Evolutionary conservation across 116 monocot species (phyloP), one percentile per base, ranked within the genome.

Genomic region (Cymodocea nodosa): DNA sequence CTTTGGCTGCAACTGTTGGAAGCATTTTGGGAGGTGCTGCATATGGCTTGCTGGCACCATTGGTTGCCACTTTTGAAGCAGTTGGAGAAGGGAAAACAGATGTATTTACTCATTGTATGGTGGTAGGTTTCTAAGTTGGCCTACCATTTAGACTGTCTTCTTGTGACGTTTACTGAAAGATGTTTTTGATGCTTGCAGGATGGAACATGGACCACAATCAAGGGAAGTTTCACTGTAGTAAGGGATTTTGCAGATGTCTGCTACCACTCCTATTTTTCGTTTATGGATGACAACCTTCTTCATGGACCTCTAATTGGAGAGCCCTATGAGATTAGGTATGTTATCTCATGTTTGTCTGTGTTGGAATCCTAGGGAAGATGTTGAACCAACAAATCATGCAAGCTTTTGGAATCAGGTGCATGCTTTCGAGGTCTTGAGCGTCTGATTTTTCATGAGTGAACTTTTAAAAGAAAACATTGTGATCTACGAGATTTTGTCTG

Each of bases 121-220:
- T 73, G 82, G 92, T 98, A 81, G 18, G 61, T 39, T 20, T 59
- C 23, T 15, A 11, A 9, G 18, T 58, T 25, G n/a, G 62, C 8
- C 37, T 52, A 40, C 8, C 36, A 19, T 54, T 35, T 39, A 6
- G 25, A 50, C n/a, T 25, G 22, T 17, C 14, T 50, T 54, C 20
- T 50, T n/a, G 10, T 56, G 13, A 39, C 49, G 11, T 22, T 64
- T n/a, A 50, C 13, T 20, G 20, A 54, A 20, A 54, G 54, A 17
- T 54, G 54, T 6, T 20, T 54, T 54, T 19, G 54, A 30, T 23
- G 12, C 52, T 73, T 65, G 56, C 53, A 98, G 98, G 98, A 98
- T 81, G 98, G 98, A 71, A 98, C 89, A 67, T 98, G 92, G 86
- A 84, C 72, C 52, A 98, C 86, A 57, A 59, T 98, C 25, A 73